These are phyloP conservation scores for Curvularia verruculosa DNA, from an alignment of 2,329 filamentous ascomycete genomes.

Conservation along the genomic window DNA sequence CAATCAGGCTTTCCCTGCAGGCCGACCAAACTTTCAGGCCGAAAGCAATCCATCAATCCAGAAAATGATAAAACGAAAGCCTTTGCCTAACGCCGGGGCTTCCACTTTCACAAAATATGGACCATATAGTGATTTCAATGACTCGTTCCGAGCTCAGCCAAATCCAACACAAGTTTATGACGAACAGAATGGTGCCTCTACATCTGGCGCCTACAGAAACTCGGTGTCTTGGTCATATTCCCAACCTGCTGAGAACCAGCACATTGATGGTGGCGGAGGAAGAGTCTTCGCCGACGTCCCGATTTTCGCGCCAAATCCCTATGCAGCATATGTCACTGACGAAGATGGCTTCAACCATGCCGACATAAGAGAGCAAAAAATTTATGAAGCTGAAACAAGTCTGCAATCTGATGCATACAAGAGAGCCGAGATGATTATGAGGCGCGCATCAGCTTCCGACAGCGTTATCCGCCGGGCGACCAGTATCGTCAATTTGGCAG, in stretches of 20 bases:
- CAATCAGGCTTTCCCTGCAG: neutral
- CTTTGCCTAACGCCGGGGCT: neutral
- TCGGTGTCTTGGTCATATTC: neutral
- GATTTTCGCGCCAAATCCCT: neutral
- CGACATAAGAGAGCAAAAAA: neutral
- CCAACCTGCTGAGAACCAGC: neutral
- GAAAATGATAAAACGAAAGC: constrained; percentile 4
- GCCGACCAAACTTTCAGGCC: neutral
- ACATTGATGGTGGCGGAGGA: neutral
- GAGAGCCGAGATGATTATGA: constrained; percentile 4
- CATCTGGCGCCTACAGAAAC: neutral
- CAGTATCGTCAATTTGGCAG: constrained; percentile 4
- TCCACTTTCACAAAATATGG: neutral
- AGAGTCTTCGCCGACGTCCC: constrained; percentile 11
- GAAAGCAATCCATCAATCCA: constrained; percentile 5
- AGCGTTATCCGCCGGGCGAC: neutral
- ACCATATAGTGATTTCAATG: too few relatives aligned
- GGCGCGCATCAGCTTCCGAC: constrained; percentile 5
- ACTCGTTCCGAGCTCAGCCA: neutral
- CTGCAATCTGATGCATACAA: constrained; percentile 4
- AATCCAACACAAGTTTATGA: neutral
- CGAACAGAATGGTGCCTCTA: neutral
- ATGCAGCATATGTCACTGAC: neutral
- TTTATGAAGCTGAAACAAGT: neutral
- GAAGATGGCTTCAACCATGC: neutral